Evolutionary conservation across 75 land plant species (phyloP).

Genomic region (Selaginella tamariscina): DNA sequence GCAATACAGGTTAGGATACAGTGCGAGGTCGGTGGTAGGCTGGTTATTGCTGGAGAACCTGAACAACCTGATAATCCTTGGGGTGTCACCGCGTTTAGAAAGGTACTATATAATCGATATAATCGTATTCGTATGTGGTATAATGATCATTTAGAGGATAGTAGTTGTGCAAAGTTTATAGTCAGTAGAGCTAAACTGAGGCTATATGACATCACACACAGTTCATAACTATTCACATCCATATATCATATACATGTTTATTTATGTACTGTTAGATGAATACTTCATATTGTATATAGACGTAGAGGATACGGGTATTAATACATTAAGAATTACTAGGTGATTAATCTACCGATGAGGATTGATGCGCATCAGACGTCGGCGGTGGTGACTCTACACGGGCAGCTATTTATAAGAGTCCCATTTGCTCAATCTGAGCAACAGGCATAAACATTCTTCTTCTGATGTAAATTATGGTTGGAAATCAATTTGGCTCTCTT

Average conservation of each 20-base stretch:
- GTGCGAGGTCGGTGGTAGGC: conserved; percentile 84
- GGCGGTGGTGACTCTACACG: conserved; percentile 82
- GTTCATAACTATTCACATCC: no score
- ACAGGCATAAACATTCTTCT: no score
- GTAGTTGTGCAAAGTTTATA: background rate
- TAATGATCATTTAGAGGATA: background rate
- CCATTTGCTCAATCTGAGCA: conserved; percentile 44
- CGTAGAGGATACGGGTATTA: no score
- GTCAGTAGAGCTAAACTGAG: background rate
- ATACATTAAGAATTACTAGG: no score
- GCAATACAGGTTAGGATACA: conserved; percentile 90
- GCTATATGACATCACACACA: no score
- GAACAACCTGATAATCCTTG: conserved; percentile 89
- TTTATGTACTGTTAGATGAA: no score
- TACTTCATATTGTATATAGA: no score
- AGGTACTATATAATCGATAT: no score
- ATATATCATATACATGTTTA: no score
- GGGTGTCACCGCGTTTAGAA: conserved; percentile 90
- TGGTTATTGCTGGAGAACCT: conserved; percentile 85
- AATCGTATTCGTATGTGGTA: no score
- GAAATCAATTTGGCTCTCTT: no score
- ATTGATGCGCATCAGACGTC: conserved; percentile 90
- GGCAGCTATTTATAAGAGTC: conserved; percentile 74
- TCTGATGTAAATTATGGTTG: no score
- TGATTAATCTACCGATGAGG: conserved; percentile 64